Base-by-base conservation (phyloP, 768 basidiomycete genomes). In the Trametes cinnabarina region DNA sequence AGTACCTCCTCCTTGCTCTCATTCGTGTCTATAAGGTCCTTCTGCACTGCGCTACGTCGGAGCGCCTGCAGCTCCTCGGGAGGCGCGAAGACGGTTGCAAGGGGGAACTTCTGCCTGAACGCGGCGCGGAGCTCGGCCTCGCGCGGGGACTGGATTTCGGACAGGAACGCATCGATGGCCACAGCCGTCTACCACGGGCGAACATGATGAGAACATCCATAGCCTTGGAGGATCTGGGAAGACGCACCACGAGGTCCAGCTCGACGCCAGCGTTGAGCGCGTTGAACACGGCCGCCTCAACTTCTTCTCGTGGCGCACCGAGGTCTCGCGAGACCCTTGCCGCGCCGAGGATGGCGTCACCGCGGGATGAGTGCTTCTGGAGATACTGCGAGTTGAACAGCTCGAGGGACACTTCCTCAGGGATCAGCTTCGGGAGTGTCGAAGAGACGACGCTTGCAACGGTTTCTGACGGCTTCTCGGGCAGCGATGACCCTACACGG, bases 321-420 rank as follows among this genome's bases (percentile, higher is more conserved):
- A 92, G 72, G 5, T 69, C 62, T 1, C 68, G 74, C 14, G 79
- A 73, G 1, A 78, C 90, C 65, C 79, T 78, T 6, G 92, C 92
- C 40, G 76, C 77, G 3, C 84, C 87, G 7, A 96, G 71, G 32
- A 89, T 73, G 0, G 84, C 83, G 2, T 69, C 60, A 0, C 83
- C 76, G 10, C 79, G 79, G 0, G 71, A 64, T 0, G 84, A 73
- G 58, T 88, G 80, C 15, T 67, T 75, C 66, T 94, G 89, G 12
- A 93, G 78, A 69, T 87, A 93, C 60, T 90, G 83, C 17, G 85
- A 81, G 66, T 90, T 94, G 74, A 80, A 88, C 0, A 79, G 79
- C 40, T 88, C 84, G n/a, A 84, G 65, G 0, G 85, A 78, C 2
- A 85, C 61, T 25, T 81, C 80, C 1, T 73, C 74, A 0, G 90